These are phyloP conservation scores for Panellus pusillus DNA, from an alignment of 768 basidiomycete genomes.

Conservation along the genomic window DNA sequence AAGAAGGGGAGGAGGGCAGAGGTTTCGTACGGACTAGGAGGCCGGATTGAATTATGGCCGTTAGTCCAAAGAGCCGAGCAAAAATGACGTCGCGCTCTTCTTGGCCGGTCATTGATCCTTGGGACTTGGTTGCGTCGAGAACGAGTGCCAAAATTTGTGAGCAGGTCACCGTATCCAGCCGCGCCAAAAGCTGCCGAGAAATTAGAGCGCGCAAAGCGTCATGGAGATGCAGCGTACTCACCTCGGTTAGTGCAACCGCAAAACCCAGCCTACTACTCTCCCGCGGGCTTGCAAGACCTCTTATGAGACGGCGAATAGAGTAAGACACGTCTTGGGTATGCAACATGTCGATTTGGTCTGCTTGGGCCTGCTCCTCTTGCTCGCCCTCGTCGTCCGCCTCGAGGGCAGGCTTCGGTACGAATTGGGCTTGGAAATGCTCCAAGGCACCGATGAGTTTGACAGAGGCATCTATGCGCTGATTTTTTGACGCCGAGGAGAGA, in stretches of 20 bases:
- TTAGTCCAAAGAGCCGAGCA: conserved; percentile 88
- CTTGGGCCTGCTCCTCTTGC: conserved; percentile 41
- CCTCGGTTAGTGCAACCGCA: conserved; percentile 94
- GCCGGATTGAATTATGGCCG: conserved; percentile 82
- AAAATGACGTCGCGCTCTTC: conserved; percentile 94
- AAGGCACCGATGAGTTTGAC: conserved; percentile 79
- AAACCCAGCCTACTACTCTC: conserved; percentile 95
- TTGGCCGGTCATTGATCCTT: conserved; percentile 80
- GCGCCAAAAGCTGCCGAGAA: conserved; percentile 66
- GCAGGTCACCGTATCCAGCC: conserved; percentile 76
- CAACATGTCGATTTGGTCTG: conserved; percentile 56
- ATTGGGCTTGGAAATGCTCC: conserved; percentile 80
- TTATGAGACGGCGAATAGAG: conserved; percentile 80
- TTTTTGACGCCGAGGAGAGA: conserved; percentile 77
- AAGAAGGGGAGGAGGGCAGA: conserved; percentile 52
- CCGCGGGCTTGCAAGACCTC: conserved; percentile 87
- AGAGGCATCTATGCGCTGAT: conserved; percentile 81
- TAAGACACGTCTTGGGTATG: conserved; percentile 94
- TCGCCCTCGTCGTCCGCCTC: conserved; percentile 47
- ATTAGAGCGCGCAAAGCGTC: conserved; percentile 7
- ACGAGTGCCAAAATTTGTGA: conserved; percentile 76
- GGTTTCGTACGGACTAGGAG: conserved; percentile 66
- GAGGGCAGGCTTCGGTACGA: conserved; percentile 42
- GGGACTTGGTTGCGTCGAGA: conserved; percentile 65
- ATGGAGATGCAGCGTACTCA: conserved; percentile 34